These are phyloP conservation scores for Helianthus tuberosus DNA, from an alignment of 129 eudicot species.

Conservation along the genomic window DNA sequence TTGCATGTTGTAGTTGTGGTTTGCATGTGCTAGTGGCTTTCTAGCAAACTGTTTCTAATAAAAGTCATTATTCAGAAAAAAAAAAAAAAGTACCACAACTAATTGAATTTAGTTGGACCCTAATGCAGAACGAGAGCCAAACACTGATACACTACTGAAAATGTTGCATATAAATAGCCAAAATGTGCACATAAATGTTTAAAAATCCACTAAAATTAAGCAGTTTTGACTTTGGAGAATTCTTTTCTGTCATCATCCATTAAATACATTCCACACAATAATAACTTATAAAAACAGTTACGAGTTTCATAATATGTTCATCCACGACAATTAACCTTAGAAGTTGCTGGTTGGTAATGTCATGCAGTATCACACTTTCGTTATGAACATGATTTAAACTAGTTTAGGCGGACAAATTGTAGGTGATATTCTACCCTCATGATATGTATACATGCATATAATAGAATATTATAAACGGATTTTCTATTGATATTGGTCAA, in stretches of 20 bases:
- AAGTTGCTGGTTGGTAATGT: constrained; percentile 11
- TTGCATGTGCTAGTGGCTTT: too few relatives aligned
- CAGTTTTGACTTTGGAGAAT: too few relatives aligned
- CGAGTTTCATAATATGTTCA: not conserved
- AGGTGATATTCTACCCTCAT: not conserved
- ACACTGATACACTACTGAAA: too few relatives aligned
- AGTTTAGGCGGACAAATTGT: not conserved
- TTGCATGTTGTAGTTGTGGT: too few relatives aligned
- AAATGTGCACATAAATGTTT: not conserved
- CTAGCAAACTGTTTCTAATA: too few relatives aligned
- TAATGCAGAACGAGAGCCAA: too few relatives aligned
- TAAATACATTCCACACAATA: not conserved
- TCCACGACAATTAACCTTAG: not conserved
- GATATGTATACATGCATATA: not conserved
- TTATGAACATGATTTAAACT: constrained; percentile 3
- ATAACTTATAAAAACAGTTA: not conserved
- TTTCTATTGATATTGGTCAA: too few relatives aligned
- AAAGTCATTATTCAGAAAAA: too few relatives aligned
- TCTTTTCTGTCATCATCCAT: too few relatives aligned
- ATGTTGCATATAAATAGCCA: not conserved
- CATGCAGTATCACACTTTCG: constrained; percentile 19
- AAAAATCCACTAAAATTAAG: too few relatives aligned
- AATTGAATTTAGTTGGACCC: too few relatives aligned
- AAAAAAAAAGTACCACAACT: too few relatives aligned
- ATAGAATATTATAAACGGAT: not conserved